Percentiles rank a stretch among this genome's conserved stretches.
phyloP scores from a whole-genome alignment of 257 asterid genomes.

The Asclepias syriaca region DNA sequence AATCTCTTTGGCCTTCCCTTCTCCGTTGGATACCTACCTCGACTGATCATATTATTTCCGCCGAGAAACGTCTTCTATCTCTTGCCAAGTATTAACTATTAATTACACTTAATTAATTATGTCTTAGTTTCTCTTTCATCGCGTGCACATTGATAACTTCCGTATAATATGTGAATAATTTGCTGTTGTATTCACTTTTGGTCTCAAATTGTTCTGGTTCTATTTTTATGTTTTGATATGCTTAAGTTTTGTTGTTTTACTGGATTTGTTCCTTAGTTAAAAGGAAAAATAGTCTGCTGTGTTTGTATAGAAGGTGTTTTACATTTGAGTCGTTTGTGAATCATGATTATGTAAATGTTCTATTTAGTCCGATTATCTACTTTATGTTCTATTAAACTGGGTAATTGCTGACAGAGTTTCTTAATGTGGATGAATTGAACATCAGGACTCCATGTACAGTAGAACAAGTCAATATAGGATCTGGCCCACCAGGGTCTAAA shows the following conservation, averaged over 20 bases:
- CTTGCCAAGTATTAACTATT: conserved; percentile 36
- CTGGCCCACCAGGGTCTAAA: conserved; percentile 94
- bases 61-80: conserved; percentile 89
- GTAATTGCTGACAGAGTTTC: not conserved
- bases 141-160: not conserved
- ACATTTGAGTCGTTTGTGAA: not conserved
- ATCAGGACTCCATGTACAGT: conserved; percentile 74
- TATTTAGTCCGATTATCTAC: not conserved
- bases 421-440: not conserved
- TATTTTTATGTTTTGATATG: not conserved
- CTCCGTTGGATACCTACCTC: conserved; percentile 96
- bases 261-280: not conserved
- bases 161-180: not conserved
- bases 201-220: not conserved
- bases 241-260: not conserved
- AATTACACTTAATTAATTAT: not conserved
- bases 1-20: conserved; percentile 59
- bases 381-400: not conserved
- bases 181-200: not conserved
- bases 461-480: conserved; percentile 72
- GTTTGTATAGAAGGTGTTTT: not conserved
- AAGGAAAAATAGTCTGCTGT: not conserved
- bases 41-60: conserved; percentile 75
- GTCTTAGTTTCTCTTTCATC: not conserved
- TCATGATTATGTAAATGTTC: not conserved